Base-by-base conservation (phyloP, 2,329 filamentous ascomycete genomes). In the Grosmannia clavigera region DNA sequence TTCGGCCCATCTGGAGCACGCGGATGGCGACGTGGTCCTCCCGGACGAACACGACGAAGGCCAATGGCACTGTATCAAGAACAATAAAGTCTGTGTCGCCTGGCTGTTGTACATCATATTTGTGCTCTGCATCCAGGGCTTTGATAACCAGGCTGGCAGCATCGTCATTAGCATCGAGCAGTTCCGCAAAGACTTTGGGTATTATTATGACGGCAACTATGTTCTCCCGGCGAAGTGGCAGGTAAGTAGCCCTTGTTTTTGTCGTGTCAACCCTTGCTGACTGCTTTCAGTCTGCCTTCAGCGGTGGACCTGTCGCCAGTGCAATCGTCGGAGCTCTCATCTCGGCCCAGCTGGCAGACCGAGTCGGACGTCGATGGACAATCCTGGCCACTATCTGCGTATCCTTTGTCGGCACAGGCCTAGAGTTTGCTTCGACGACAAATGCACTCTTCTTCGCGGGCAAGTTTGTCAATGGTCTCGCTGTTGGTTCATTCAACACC, bases 181-280 rank as follows among this genome's bases (percentile, higher is more conserved):
- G 61, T 76, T 75, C 61, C 67, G 73, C 48, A 69, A 74, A 58
- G 73, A 75, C 60, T 76, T 75, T 63, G 74, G 73, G 1, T 65
- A 66, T 54, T 60, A 61, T 6, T 73, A 69, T 58, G 69, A 69
- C 1, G 71, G 67, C 2, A 67, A 66, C 38, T 75, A 70, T 64
- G 71, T 72, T 7, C 64, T 75, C 10, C 64, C 68, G 22, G 69
- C 73, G 1, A 56, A 62, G 14, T 75, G 72, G 73, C 71, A 75
- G 61, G 53, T 35, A 22, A 22, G 7, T 29, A 12, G 5, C 25
- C 22, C 7, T 51, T 27, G n/a, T 2, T n/a, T 25, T 2, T 12
- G 5, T 48, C 38, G 4, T 5, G 38, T 4, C 38, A 11, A 43
- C 43, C 4, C 16, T 50, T n/a, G 10, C 43, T 46, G 5, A 46